phyloP scores from a whole-genome alignment of 208 protist genomes.

The Porcisia hertigi region DNA sequence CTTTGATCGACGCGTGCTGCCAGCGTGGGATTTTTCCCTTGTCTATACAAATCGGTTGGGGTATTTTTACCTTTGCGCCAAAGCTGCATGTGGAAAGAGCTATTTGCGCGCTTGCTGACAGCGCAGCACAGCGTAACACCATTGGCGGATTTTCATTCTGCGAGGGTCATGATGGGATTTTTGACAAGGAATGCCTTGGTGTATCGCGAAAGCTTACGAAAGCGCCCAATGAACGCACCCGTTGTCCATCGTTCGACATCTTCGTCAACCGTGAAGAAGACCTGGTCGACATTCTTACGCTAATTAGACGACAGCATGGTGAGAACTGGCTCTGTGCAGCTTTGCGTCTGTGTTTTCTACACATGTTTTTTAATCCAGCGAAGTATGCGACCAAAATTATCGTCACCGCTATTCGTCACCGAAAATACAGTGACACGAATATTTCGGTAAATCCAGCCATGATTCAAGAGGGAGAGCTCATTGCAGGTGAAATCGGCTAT shows the following conservation, averaged over 20 bases:
- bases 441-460: background rate
- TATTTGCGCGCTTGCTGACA: constrained; percentile 38
- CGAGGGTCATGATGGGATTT: constrained; percentile 33
- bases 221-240: constrained; percentile 25
- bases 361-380: constrained; percentile 67
- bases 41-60: constrained; percentile 25
- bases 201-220: constrained; percentile 58
- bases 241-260: constrained; percentile 44
- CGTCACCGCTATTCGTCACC: constrained; percentile 61
- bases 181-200: constrained; percentile 27
- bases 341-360: constrained; percentile 60
- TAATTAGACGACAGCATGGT: constrained; percentile 71
- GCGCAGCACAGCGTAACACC: constrained; percentile 18
- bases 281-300: constrained; percentile 50
- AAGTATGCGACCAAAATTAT: constrained; percentile 73
- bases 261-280: constrained; percentile 80
- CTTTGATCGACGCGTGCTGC: constrained; percentile 69
- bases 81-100: constrained; percentile 68
- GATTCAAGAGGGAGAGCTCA: constrained; percentile 63
- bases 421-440: constrained; percentile 30
- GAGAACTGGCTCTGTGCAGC: constrained; percentile 86
- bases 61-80: constrained; percentile 58
- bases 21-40: constrained; percentile 79
- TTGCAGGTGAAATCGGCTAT: constrained; percentile 78
- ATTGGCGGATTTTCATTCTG: constrained; percentile 45